Evolutionary conservation across 345 rosid species (phyloP), one percentile per base, ranked within the genome.

Genomic region (Linum usitatissimum): DNA sequence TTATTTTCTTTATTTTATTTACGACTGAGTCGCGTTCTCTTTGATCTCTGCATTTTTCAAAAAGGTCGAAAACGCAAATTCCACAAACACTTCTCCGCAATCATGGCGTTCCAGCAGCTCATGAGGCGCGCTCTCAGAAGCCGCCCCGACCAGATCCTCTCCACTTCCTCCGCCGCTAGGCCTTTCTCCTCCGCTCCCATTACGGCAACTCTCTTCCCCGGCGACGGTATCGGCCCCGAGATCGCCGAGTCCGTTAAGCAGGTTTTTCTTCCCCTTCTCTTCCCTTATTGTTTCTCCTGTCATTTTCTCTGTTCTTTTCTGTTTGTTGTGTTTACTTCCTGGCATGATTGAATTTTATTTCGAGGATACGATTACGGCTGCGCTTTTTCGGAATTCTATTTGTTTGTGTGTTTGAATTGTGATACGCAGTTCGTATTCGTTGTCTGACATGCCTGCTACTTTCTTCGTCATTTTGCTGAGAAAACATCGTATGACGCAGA

Each of bases 151-250:
- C 76, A 61, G 66, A 75, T 81, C 86, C 69, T 82, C 61, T 66
- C 81, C 17, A 17, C 80, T 17, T 30, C 70, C 28, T 72, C 67
- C 6, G 56, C 57, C 8, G 78, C 84, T 23, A 79, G 89, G 72
- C 72, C 79, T 78, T 85, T 83, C 77, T 86, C 75, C 34, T 78
- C 85, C 3, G 76, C 81, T 45, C 80, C 87, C 64, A 94, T 94
- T 78, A 74, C 74, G 13, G 97, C 93, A 74, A 94, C 99, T 36
- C 89, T 94, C 63, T 94, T 94, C 70, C 97, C 99, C 49, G 99
- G 97, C 63, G 97, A 94, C 54, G 99, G 97, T 60, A 88, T 92
- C 75, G 99, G 99, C 69, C 99, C 99, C 48, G 99, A 94, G 82
- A 94, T 94, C 77, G 97, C 99, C 6, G 87, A 85, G 58, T 83